A percentile compares a stretch with the other conserved stretches of the same genome.
Evolutionary conservation across 208 protist species (phyloP).

Genomic region (Trypanosoma mega): DNA sequence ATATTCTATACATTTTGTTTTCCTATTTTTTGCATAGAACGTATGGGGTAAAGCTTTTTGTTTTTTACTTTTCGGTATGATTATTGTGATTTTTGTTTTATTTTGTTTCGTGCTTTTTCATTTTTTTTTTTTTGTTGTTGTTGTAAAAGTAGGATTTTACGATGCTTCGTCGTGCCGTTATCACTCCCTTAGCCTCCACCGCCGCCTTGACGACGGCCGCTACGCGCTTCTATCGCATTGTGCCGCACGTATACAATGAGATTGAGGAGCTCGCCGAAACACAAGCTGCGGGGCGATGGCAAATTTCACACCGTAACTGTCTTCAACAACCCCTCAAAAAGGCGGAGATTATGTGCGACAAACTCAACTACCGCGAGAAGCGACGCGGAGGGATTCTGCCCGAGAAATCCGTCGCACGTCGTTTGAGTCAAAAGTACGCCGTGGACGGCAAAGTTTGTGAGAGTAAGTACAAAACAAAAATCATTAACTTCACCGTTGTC

Average conservation of each 20-base stretch:
- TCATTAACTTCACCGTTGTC: conserved; percentile 88
- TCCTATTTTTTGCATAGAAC: no score
- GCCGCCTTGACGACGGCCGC: background rate
- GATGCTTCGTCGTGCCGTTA: conserved; percentile 30
- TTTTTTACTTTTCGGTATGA: no score
- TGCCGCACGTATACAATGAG: conserved; percentile 82
- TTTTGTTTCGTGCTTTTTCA: background rate
- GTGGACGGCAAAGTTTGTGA: conserved; percentile 79
- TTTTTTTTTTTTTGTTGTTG: background rate
- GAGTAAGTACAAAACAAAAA: conserved; percentile 67
- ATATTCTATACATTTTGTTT: no score
- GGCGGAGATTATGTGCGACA: conserved; percentile 86
- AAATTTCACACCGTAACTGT: conserved; percentile 80
- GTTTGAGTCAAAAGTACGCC: conserved; percentile 79
- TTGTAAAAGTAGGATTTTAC: background rate
- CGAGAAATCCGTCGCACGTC: conserved; percentile 84
- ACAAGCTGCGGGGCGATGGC: conserved; percentile 76
- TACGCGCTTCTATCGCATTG: conserved; percentile 66
- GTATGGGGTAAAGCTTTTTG: no score
- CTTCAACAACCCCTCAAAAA: conserved; percentile 84
- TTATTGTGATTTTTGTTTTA: conserved; percentile 1
- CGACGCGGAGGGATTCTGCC: conserved; percentile 71
- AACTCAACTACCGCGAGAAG: conserved; percentile 85
- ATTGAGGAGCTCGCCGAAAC: conserved; percentile 89
- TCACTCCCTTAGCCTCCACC: background rate